These are phyloP conservation scores for Apophysomyces elegans DNA, from an alignment of 371 early-diverging fungal species.

Conservation along the genomic window DNA sequence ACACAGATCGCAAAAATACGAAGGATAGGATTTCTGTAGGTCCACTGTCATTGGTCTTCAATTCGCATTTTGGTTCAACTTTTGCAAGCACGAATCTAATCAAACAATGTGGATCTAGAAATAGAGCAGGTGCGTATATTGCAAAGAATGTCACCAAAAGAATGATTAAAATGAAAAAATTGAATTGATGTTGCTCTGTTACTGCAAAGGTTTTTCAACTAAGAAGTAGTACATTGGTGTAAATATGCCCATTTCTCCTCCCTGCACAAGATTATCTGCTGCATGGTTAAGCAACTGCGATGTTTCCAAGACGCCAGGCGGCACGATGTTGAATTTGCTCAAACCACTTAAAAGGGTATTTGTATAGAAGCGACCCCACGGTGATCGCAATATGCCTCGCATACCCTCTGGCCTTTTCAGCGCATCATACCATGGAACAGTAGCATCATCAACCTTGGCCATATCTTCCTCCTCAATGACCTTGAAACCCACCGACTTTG, in stretches of 20 bases:
- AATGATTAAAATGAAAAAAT: not conserved
- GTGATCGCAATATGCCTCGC: slow-evolving; percentile 57
- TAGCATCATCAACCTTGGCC: slow-evolving; percentile 56
- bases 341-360: slow-evolving; percentile 63
- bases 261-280: slow-evolving; percentile 71
- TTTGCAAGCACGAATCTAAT: too few species aligned
- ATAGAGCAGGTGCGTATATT: too few species aligned
- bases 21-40: too few species aligned
- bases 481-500: slow-evolving; percentile 76
- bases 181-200: not conserved
- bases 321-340: slow-evolving; percentile 70
- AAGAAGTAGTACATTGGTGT: slow-evolving; percentile 86
- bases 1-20: too few species aligned
- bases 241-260: slow-evolving; percentile 73
- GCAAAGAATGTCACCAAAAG: too few species aligned
- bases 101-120: too few species aligned
- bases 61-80: too few species aligned
- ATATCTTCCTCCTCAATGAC: slow-evolving; percentile 65
- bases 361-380: slow-evolving; percentile 59
- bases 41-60: too few species aligned
- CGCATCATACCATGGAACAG: slow-evolving; percentile 74
- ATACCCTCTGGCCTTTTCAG: slow-evolving; percentile 52
- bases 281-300: slow-evolving; percentile 72
- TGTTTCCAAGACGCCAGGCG: slow-evolving; percentile 71
- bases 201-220: slow-evolving; percentile 67